These are phyloP conservation scores for Scheffersomyces lignicola DNA, from an alignment of 1,139 yeast species.

Conservation along the genomic window DNA sequence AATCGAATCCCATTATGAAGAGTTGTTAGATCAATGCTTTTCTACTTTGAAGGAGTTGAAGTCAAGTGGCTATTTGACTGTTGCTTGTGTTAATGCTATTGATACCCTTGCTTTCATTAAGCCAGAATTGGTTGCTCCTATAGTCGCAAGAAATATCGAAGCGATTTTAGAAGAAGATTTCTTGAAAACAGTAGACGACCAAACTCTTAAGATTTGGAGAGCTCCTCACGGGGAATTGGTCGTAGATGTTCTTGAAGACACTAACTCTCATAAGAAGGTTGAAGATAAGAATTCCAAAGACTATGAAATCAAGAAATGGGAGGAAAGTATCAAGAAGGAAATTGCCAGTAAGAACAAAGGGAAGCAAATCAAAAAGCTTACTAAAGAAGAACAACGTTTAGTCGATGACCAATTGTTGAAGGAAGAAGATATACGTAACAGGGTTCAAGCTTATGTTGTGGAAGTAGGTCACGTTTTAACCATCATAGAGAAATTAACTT, in stretches of 20 bases:
- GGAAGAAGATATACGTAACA: slow-evolving; percentile 56
- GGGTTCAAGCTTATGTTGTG: slow-evolving; percentile 39
- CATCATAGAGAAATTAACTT: slow-evolving; percentile 53
- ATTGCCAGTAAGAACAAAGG: slow-evolving; percentile 54
- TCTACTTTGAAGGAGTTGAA: neutral
- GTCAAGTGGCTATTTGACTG: slow-evolving; percentile 17
- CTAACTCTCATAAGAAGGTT: slow-evolving; percentile 34
- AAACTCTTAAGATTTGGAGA: slow-evolving; percentile 58
- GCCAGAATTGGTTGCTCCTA: slow-evolving; percentile 59
- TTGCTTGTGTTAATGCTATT: slow-evolving; percentile 56
- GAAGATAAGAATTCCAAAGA: slow-evolving; percentile 70
- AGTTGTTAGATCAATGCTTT: slow-evolving; percentile 29
- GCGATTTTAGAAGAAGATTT: slow-evolving; percentile 42
- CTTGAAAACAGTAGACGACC: slow-evolving; percentile 21
- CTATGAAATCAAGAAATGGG: slow-evolving; percentile 89
- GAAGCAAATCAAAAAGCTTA: slow-evolving; percentile 48
- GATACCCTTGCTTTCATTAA: slow-evolving; percentile 71
- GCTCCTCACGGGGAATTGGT: slow-evolving; percentile 72
- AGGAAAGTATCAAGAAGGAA: slow-evolving; percentile 75
- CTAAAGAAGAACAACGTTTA: slow-evolving; percentile 72
- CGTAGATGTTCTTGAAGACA: slow-evolving; percentile 53
- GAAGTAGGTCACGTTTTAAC: slow-evolving; percentile 50
- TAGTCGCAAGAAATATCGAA: slow-evolving; percentile 41
- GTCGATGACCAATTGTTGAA: slow-evolving; percentile 61
- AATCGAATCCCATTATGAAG: slow-evolving; percentile 39